Base-by-base conservation (phyloP, 805 yeast species). In the Scheffersomyces spartinae region DNA sequence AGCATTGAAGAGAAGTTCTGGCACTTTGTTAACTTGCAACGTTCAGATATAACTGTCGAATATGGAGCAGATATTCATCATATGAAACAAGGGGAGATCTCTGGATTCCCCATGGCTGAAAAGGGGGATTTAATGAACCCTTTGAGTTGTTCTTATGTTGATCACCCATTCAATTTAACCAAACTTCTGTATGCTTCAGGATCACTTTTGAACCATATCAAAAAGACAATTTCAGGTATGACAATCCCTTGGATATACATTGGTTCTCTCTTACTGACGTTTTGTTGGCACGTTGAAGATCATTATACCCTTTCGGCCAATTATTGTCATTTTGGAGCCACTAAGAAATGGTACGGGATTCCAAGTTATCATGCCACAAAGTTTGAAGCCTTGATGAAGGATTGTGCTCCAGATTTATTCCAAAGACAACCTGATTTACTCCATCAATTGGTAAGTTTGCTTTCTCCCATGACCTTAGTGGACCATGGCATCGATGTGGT, bases 231-330 rank as follows among this genome's bases (percentile, higher is more conserved):
- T 2, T 77, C 94, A 0, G 97, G 97, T 1, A 86, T 86, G 84
- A 85, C 96, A 0, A 68, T 81, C 11, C 97, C 97, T 0, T 86
- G 97, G 97, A 66, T 85, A 3, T 86, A 86, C 42, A 72, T 86
- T 9, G 97, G 97, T 0, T 82, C 93, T 26, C 61, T 83, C 25
- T 74, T 84, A 40, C 79, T 94, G 2, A 83, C 96, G 1, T 88
- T 88, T 45, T 86, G 97, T 50, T 88, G 96, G 95, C 96, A 88
- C 48, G 78, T 81, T 31, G 97, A 86, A 43, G 97, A 86, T 49
- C 96, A 88, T 45, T 84, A 81, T 45, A 82, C 95, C 0, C 61
- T 83, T 33, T 80, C 94, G 26, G 86, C 93, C 4, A 88, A 88
- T 47, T 86, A 86, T 47, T 93, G 93, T 47, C 95, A 86, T 45